These are phyloP conservation scores for Arthrocladium fulminans DNA, from an alignment of 2,329 filamentous ascomycete species.

Conservation along the genomic window DNA sequence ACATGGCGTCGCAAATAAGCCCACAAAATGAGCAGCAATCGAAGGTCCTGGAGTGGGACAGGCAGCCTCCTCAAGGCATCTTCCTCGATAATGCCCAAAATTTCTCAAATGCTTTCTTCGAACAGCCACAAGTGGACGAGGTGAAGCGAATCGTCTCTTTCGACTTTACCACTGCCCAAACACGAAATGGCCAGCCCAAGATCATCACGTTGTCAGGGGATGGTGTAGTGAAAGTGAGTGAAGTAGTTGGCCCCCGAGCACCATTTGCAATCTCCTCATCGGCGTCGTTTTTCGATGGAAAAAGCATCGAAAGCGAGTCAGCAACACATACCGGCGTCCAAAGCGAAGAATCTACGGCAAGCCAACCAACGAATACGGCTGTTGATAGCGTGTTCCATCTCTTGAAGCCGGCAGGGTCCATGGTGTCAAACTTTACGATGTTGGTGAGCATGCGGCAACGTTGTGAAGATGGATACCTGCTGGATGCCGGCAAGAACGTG, in stretches of 20 bases:
- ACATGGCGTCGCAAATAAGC: slow-evolving; percentile 35
- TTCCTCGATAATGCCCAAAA: slow-evolving; percentile 40
- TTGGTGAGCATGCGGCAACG: slow-evolving; percentile 27
- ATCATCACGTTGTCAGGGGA: slow-evolving; percentile 46
- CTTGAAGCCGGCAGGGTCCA: neutral
- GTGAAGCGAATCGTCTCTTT: slow-evolving; percentile 49
- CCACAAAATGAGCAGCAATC: slow-evolving; percentile 28
- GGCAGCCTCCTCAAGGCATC: slow-evolving; percentile 35
- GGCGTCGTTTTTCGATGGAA: slow-evolving; percentile 11
- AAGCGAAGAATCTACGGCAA: neutral
- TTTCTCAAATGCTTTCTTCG: slow-evolving; percentile 38
- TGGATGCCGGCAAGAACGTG: slow-evolving; percentile 48
- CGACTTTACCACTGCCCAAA: slow-evolving; percentile 48
- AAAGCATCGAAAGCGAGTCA: neutral
- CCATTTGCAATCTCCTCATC: slow-evolving; percentile 12
- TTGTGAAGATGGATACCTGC: slow-evolving; percentile 46
- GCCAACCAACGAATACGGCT: neutral
- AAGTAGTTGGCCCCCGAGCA: slow-evolving; percentile 17
- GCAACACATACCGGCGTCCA: neutral
- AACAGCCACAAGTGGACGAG: slow-evolving; percentile 36
- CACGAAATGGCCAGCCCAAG: slow-evolving; percentile 39
- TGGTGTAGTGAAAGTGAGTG: slow-evolving; percentile 42
- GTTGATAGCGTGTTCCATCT: neutral
- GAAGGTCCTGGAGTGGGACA: slow-evolving; percentile 26
- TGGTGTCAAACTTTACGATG: neutral